Percentiles rank a stretch among this genome's conserved stretches.
These are phyloP conservation scores for Actinomucor elegans DNA, from an alignment of 371 early-diverging fungal genomes.

Conservation along the genomic window DNA sequence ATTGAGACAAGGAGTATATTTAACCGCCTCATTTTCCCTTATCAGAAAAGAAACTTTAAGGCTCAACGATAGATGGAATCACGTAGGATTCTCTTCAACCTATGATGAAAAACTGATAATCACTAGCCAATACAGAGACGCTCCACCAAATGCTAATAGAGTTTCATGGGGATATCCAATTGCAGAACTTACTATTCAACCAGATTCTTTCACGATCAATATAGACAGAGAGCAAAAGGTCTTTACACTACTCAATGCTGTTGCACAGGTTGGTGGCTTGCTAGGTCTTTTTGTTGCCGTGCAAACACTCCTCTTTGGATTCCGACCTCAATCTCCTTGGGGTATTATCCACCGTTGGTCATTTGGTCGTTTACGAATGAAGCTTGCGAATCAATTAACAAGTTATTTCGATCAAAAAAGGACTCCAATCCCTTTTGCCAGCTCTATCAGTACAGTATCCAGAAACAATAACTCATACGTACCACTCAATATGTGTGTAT, in stretches of 20 bases:
- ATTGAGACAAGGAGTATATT: too few relatives aligned
- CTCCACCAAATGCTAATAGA: background rate
- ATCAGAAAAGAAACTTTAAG: background rate
- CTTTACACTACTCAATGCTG: constrained; percentile 22
- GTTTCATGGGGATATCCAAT: background rate
- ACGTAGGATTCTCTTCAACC: constrained; percentile 5
- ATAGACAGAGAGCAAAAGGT: constrained; percentile 22
- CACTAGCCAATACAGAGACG: background rate
- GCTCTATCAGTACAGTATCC: constrained; percentile 32
- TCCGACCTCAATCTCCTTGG: constrained; percentile 43
- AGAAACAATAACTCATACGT: constrained; percentile 19
- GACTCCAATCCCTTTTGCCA: constrained; percentile 29
- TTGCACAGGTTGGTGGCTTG: constrained; percentile 36
- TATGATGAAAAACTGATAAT: background rate
- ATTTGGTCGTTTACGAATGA: constrained; percentile 20
- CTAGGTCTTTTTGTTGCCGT: constrained; percentile 30
- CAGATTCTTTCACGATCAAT: constrained; percentile 3
- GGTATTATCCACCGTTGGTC: constrained; percentile 42
- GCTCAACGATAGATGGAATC: constrained; percentile 10
- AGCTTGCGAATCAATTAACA: constrained; percentile 18
- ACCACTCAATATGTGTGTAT: background rate
- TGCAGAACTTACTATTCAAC: constrained; percentile 10
- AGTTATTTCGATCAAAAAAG: constrained; percentile 16
- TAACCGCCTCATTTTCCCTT: background rate
- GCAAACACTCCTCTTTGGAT: constrained; percentile 37